Base-by-base conservation (phyloP, 768 basidiomycete species). In the Leccinum variicolor region DNA sequence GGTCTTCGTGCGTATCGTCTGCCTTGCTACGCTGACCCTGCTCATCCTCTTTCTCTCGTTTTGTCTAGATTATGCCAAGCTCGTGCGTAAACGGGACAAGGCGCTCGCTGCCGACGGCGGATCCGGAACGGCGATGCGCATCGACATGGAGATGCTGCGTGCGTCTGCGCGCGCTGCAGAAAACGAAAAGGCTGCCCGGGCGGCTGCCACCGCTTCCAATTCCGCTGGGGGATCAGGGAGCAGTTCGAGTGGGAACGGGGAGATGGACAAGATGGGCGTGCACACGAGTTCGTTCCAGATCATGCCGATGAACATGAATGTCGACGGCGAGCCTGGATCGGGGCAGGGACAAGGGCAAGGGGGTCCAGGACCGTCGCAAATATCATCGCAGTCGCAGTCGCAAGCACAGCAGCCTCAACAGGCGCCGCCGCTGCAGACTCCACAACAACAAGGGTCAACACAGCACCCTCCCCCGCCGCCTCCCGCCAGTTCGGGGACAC, bases 61-160 rank as follows among this genome's bases (percentile, higher is more conserved):
- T 7, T 7, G 46, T 52, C 3, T 45, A 13, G 90, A 92, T 73
- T 92, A 92, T 62, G 90, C 90, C 10, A 92, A 92, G 66, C 79
- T 92, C 29, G 84, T 90, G 76, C 84, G 90, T 51, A 90, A 91
- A 66, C 80, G 85, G 46, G 87, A 90, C 49, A 90, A 90, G 69
- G 77, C 77, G 15, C 69, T 77, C 21, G 78, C 75, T 10, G 72
- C 78, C n/a, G 83, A 82, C 46, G 83, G 86, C 19, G 79, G 84
- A 45, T 69, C 62, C 3, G 67, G 73, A 4, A 72, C 71, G 6
- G 54, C 59, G 4, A 79, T 79, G 28, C 80, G 76, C 31, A 89
- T 92, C 56, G 87, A 90, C 66, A 78, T 92, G 70, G 89, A 90
- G 60, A 90, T 82, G 45, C 75, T 92, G 50, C 85, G 89, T 11